Evolutionary conservation across 1,139 yeast genomes (phyloP).

Genomic region (Barnettozyma hawaiiensis): DNA sequence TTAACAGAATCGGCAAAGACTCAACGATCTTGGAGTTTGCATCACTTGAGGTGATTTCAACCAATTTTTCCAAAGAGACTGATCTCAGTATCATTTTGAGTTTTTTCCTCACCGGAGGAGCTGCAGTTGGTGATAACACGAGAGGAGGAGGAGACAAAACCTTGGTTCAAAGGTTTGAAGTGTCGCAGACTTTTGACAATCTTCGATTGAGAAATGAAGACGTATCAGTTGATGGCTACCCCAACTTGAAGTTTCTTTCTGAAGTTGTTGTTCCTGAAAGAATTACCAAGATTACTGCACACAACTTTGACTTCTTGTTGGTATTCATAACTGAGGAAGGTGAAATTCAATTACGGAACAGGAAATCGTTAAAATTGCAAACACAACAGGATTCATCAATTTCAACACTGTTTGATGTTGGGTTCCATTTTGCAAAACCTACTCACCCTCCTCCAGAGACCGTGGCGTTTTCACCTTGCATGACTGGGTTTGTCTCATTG

Average conservation of each 20-base stretch:
- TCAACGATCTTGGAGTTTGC: slow-evolving; percentile 21
- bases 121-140: slow-evolving; percentile 14
- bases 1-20: slow-evolving; percentile 17
- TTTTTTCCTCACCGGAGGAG: slow-evolving; percentile 25
- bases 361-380: slow-evolving; percentile 29
- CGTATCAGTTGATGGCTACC: slow-evolving; percentile 19
- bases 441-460: slow-evolving; percentile 32
- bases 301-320: slow-evolving; percentile 28
- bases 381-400: slow-evolving; percentile 27
- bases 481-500: slow-evolving; percentile 43
- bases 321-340: slow-evolving; percentile 38
- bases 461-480: slow-evolving; percentile 52
- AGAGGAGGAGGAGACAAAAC: too few relatives aligned
- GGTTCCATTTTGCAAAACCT: slow-evolving; percentile 44
- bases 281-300: slow-evolving; percentile 19
- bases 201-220: slow-evolving; percentile 17
- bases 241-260: slow-evolving; percentile 14
- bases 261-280: slow-evolving; percentile 15
- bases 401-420: slow-evolving; percentile 49
- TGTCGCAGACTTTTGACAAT: slow-evolving; percentile 21
- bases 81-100: slow-evolving; percentile 30
- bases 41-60: slow-evolving; percentile 40
- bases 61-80: slow-evolving; percentile 32
- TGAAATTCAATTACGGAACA: slow-evolving; percentile 37
- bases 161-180: slow-evolving; percentile 20